Conservation (phyloP, 768 basidiomycete genomes). For the Steccherinum ochraceum region DNA sequence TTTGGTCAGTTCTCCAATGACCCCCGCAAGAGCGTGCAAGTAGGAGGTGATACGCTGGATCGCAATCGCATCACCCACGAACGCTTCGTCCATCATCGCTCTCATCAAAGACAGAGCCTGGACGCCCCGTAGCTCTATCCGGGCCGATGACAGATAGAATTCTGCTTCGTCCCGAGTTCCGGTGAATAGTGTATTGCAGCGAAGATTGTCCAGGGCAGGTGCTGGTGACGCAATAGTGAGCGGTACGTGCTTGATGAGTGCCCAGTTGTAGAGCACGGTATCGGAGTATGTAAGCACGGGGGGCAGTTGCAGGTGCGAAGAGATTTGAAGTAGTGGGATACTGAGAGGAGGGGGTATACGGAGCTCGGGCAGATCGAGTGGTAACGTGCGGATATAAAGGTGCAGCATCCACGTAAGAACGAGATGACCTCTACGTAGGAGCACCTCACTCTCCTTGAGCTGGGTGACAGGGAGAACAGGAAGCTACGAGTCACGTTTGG, state of each 20-base stretch:
- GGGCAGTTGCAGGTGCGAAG: slow-evolving; percentile 66
- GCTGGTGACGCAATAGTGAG: slow-evolving; percentile 20
- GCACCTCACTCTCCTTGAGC: slow-evolving; percentile 34
- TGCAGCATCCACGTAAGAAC: slow-evolving; percentile 50
- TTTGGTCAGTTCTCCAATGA: slow-evolving; percentile 57
- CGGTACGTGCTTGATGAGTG: slow-evolving; percentile 18
- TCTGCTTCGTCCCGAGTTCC: slow-evolving; percentile 73
- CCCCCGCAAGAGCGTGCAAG: slow-evolving; percentile 51
- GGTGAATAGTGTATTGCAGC: slow-evolving; percentile 68
- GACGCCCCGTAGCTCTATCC: slow-evolving; percentile 83
- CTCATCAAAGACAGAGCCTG: slow-evolving; percentile 84
- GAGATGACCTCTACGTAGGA: slow-evolving; percentile 48
- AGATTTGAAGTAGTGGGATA: slow-evolving; percentile 70
- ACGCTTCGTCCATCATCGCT: slow-evolving; percentile 79
- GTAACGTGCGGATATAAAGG: slow-evolving; percentile 46
- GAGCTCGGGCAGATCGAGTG: slow-evolving; percentile 28
- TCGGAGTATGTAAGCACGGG: slow-evolving; percentile 90
- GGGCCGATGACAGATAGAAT: slow-evolving; percentile 82
- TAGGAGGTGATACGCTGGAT: slow-evolving; percentile 47
- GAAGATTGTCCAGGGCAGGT: slow-evolving; percentile 51
- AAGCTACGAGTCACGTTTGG: slow-evolving; percentile 28
- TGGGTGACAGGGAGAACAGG: slow-evolving; percentile 30
- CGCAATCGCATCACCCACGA: slow-evolving; percentile 55
- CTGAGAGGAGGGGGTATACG: slow-evolving; percentile 66
- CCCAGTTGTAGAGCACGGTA: slow-evolving; percentile 87